Evolutionary conservation across 2,329 filamentous ascomycete genomes (phyloP).

Genomic region (Colletotrichum scovillei): DNA sequence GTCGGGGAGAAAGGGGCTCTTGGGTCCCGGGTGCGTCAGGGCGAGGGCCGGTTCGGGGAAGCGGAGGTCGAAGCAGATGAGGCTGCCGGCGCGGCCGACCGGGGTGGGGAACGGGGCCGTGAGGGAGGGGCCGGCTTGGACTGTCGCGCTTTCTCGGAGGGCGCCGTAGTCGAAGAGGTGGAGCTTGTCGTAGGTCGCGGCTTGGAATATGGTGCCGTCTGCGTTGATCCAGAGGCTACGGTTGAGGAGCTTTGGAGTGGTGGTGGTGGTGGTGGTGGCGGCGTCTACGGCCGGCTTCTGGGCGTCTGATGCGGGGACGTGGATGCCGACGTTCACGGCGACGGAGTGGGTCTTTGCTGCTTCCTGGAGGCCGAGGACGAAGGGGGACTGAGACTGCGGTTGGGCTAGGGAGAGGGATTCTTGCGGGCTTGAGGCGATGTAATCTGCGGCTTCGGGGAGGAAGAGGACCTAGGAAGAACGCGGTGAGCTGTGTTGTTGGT

Average conservation of each 20-base stretch:
- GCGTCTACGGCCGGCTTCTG: background rate
- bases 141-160: constrained; percentile 65
- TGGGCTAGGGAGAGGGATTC: constrained; percentile 79
- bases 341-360: constrained; percentile 73
- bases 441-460: constrained; percentile 91
- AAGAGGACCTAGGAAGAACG: constrained; percentile 74
- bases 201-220: constrained; percentile 53
- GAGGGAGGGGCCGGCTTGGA: constrained; percentile 75
- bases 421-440: constrained; percentile 77
- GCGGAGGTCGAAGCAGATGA: constrained; percentile 92
- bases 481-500: background rate
- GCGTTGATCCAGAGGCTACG: constrained; percentile 63
- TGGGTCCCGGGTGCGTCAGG: constrained; percentile 60
- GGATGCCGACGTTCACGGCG: constrained; percentile 87
- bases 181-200: constrained; percentile 81
- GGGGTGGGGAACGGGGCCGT: constrained; percentile 77
- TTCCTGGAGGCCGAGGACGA: constrained; percentile 79
- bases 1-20: constrained; percentile 40
- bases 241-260: constrained; percentile 58
- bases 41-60: constrained; percentile 81
- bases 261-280: constrained; percentile 35
- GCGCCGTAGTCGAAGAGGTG: constrained; percentile 83
- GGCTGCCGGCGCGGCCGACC: constrained; percentile 79
- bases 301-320: constrained; percentile 70
- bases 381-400: constrained; percentile 73